A percentile compares a stretch with the other conserved stretches of the same genome.
These are phyloP conservation scores for Eimeria mitis DNA, from an alignment of 169 alveolate genomes.

Conservation along the genomic window DNA sequence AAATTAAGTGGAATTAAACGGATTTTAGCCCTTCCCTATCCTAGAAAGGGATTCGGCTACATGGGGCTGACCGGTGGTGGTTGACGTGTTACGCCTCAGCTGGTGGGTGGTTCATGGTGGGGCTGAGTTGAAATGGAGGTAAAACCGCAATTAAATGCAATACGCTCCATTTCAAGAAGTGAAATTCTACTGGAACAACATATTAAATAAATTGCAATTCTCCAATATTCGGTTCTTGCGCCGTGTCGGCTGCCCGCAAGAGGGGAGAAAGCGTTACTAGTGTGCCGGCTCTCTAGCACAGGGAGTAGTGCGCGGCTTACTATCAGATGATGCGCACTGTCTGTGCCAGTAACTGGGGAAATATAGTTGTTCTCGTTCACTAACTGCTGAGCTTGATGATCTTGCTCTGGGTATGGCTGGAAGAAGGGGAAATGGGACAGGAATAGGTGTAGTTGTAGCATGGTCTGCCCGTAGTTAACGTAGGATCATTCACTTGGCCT, in stretches of 20 bases:
- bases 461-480: no score
- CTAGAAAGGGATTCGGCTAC: not conserved
- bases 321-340: no score
- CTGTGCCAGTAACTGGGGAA: no score
- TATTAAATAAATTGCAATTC: not conserved
- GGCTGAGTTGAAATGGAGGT: no score
- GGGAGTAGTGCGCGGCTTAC: no score
- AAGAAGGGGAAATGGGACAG: no score
- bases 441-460: no score
- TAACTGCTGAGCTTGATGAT: no score
- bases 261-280: not conserved
- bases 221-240: not conserved
- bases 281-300: not conserved
- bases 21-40: not conserved
- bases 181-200: not conserved
- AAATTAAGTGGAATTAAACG: not conserved
- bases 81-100: conserved; percentile 4
- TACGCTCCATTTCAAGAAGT: not conserved
- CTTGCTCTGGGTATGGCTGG: no score
- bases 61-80: conserved; percentile 24
- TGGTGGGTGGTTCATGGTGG: conserved; percentile 34
- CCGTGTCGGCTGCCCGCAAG: not conserved
- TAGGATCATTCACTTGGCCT: no score
- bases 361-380: no score
- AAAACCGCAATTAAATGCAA: no score